Percentiles rank a stretch among this genome's conserved stretches.
Evolutionary conservation across 2,329 filamentous ascomycete species (phyloP).

Genomic region (Ophiostoma sp.): DNA sequence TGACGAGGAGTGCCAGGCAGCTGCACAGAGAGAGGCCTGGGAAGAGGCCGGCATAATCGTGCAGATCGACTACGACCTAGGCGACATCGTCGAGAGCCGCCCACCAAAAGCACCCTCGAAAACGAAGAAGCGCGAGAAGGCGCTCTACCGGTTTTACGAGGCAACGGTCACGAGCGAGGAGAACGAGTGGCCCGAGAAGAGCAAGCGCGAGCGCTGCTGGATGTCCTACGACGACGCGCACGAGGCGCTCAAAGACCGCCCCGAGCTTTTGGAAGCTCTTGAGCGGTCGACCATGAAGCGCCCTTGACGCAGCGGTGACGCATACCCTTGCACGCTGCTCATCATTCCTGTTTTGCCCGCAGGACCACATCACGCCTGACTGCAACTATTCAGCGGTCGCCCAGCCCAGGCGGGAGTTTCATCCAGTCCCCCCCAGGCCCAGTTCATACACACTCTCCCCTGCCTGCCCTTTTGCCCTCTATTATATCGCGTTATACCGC

Average conservation of each 20-base stretch:
- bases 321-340: neutral
- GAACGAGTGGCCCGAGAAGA: slow-evolving; percentile 83
- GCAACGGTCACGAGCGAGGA: slow-evolving; percentile 83
- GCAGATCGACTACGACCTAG: slow-evolving; percentile 77
- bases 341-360: neutral
- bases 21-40: slow-evolving; percentile 89
- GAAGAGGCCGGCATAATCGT: slow-evolving; percentile 93
- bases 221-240: slow-evolving; percentile 79
- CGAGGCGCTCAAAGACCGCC: slow-evolving; percentile 67
- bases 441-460: no score
- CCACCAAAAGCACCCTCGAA: slow-evolving; percentile 57
- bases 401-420: no score
- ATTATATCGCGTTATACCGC: neutral
- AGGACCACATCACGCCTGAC: neutral
- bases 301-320: neutral
- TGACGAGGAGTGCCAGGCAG: slow-evolving; percentile 80
- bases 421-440: no score
- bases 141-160: slow-evolving; percentile 76
- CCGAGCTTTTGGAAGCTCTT: slow-evolving; percentile 83
- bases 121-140: slow-evolving; percentile 55
- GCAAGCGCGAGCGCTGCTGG: slow-evolving; percentile 88
- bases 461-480: neutral
- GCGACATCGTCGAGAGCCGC: slow-evolving; percentile 77
- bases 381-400: neutral
- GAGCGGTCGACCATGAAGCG: slow-evolving; percentile 66